Evolutionary conservation across 2,329 filamentous ascomycete genomes (phyloP).

Genomic region (Phialophora macrospora): DNA sequence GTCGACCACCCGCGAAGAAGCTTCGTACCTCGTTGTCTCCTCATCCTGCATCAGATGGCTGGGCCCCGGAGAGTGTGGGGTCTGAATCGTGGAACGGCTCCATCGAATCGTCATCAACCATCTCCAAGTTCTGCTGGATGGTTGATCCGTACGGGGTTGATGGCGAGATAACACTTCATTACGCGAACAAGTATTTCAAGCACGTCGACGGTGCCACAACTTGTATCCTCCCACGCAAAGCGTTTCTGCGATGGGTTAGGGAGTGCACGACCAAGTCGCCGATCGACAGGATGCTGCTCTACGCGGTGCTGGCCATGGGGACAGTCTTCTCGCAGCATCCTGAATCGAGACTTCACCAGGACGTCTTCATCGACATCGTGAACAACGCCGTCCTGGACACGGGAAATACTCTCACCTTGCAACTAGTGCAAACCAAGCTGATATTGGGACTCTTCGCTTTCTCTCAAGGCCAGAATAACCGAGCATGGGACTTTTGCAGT

Average conservation of each 20-base stretch:
- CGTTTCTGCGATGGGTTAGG: constrained; percentile 61
- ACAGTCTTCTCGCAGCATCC: constrained; percentile 56
- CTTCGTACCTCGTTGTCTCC: constrained; percentile 36
- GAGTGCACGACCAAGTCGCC: constrained; percentile 54
- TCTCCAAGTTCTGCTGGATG: constrained; percentile 48
- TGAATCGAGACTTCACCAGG: constrained; percentile 53
- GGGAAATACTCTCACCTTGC: constrained; percentile 61
- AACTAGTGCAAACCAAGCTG: constrained; percentile 70
- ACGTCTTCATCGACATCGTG: constrained; percentile 60
- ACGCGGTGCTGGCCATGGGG: constrained; percentile 63
- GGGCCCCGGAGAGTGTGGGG: constrained; percentile 7
- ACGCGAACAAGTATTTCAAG: constrained; percentile 63
- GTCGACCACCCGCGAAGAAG: constrained; percentile 39
- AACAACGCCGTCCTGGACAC: constrained; percentile 61
- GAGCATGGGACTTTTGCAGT: constrained; percentile 68
- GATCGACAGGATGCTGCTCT: constrained; percentile 65
- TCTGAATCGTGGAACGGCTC: constrained; percentile 15
- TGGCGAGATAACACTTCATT: constrained; percentile 55
- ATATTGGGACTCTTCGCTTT: constrained; percentile 70
- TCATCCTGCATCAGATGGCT: constrained; percentile 19
- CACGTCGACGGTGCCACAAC: constrained; percentile 61
- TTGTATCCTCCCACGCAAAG: constrained; percentile 60
- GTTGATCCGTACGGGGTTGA: constrained; percentile 61
- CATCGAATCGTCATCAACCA: constrained; percentile 13
- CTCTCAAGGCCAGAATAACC: constrained; percentile 62